A percentile compares a stretch with the other conserved stretches of the same genome.
phyloP scores from a whole-genome alignment of 345 rosid species.

The Noccaea caerulescens region DNA sequence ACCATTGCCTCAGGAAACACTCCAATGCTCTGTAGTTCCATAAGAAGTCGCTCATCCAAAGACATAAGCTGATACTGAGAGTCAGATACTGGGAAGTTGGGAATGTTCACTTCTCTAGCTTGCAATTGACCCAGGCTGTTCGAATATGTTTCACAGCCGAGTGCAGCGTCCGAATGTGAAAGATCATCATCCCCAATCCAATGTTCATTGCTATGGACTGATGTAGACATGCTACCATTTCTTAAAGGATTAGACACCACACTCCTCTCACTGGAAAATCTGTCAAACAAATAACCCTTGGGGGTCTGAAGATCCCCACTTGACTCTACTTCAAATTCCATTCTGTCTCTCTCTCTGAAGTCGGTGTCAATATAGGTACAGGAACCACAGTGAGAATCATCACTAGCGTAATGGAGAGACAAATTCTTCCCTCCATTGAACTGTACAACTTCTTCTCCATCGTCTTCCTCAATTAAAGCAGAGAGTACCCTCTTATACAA shows the following conservation, averaged over 20 bases:
- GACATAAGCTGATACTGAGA: constrained; percentile 71
- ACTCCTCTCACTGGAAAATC: constrained; percentile 73
- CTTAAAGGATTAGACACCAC: constrained; percentile 63
- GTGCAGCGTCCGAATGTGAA: constrained; percentile 62
- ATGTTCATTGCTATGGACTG: constrained; percentile 74
- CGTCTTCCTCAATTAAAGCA: constrained; percentile 95
- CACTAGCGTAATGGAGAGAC: constrained; percentile 84
- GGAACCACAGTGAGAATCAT: constrained; percentile 97
- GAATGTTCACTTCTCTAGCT: constrained; percentile 54
- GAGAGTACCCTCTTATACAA: constrained; percentile 86
- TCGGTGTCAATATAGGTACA: constrained; percentile 87
- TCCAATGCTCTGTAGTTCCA: constrained; percentile 91
- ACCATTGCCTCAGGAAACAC: constrained; percentile 84
- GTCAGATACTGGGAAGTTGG: constrained; percentile 57
- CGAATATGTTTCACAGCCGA: constrained; percentile 66
- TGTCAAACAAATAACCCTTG: constrained; percentile 63
- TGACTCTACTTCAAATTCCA: constrained; percentile 96
- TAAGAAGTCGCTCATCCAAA: constrained; percentile 75
- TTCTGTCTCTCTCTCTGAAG: constrained; percentile 78
- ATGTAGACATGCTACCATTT: constrained; percentile 64
- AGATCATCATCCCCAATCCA: constrained; percentile 78
- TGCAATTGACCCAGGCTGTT: constrained; percentile 59
- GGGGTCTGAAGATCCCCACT: constrained; percentile 67
- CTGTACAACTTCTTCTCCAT: constrained; percentile 68
- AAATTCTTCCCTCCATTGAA: constrained; percentile 69